Evolutionary conservation across 1,284 basidiomycete genomes (phyloP).

Genomic region (Wallemia ichthyophaga): DNA sequence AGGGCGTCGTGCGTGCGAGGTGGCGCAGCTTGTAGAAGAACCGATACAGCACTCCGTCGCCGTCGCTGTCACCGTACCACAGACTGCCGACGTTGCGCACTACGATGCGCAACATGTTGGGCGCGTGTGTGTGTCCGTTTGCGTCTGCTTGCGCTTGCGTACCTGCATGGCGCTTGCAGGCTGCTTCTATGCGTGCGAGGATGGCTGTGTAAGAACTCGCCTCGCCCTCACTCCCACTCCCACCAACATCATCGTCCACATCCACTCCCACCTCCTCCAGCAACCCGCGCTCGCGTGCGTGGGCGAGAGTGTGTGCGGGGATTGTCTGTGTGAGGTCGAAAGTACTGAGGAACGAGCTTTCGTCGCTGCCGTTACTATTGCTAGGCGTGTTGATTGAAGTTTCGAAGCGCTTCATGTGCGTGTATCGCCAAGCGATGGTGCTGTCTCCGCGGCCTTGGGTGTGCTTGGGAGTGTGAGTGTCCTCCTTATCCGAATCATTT

Average conservation of each 20-base stretch:
- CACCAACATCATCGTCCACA: not conserved
- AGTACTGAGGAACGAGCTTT: slow-evolving; percentile 11
- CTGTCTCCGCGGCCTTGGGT: slow-evolving; percentile 24
- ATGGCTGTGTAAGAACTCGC: no score
- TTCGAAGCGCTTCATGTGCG: slow-evolving; percentile 63
- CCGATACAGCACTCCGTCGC: not conserved
- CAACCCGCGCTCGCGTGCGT: slow-evolving; percentile 1
- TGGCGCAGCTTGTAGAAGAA: not conserved
- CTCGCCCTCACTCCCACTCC: no score
- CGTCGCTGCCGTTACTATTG: slow-evolving; percentile 3
- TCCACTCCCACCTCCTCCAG: slow-evolving; percentile 1
- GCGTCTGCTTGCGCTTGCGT: no score
- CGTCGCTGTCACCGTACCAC: not conserved
- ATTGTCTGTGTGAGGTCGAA: slow-evolving; percentile 40
- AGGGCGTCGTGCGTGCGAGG: not conserved
- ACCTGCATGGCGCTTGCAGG: no score
- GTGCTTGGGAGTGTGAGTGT: slow-evolving; percentile 16
- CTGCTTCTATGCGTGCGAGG: no score
- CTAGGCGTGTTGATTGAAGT: slow-evolving; percentile 31
- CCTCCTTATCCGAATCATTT: slow-evolving; percentile 11
- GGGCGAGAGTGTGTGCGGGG: slow-evolving; percentile 20
- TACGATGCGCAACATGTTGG: not conserved
- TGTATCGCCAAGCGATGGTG: slow-evolving; percentile 89
- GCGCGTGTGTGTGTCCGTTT: no score
- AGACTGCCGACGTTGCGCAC: not conserved